phyloP scores from a whole-genome alignment of 306 rosid species.

The Canavalia ensiformis region DNA sequence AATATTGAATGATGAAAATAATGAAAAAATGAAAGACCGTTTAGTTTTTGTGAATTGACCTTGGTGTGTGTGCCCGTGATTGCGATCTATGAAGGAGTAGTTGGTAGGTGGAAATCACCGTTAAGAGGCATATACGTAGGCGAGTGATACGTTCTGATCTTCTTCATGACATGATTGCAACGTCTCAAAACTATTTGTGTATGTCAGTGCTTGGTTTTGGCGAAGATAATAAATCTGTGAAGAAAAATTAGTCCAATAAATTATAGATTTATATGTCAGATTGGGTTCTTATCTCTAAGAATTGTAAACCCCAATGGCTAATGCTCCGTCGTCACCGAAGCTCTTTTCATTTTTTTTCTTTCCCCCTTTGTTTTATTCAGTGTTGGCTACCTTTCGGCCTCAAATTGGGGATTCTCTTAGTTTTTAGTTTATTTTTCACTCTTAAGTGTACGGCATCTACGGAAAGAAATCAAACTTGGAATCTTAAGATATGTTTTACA shows the following conservation, averaged over 20 bases:
- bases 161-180: not conserved
- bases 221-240: not conserved
- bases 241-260: not conserved
- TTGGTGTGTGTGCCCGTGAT: slow-evolving; percentile 8
- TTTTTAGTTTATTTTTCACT: not conserved
- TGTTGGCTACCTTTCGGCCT: slow-evolving; percentile 30
- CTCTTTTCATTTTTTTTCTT: not conserved
- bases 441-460: slow-evolving; percentile 51
- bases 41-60: not conserved
- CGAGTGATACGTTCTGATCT: not conserved
- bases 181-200: not conserved
- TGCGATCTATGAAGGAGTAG: not conserved
- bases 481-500: slow-evolving; percentile 25
- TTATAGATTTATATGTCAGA: not conserved
- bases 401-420: not conserved
- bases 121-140: not conserved
- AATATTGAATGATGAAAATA: not conserved
- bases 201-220: not conserved
- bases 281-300: not conserved
- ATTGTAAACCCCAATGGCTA: not conserved
- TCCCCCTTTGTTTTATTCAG: slow-evolving; percentile 6
- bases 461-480: slow-evolving; percentile 52
- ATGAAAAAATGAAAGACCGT: not conserved
- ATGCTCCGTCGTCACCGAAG: not conserved
- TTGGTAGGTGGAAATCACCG: not conserved